Evolutionary conservation across 345 rosid species (phyloP), one percentile per base, ranked within the genome.

Genomic region (Lagerstroemia speciosa): DNA sequence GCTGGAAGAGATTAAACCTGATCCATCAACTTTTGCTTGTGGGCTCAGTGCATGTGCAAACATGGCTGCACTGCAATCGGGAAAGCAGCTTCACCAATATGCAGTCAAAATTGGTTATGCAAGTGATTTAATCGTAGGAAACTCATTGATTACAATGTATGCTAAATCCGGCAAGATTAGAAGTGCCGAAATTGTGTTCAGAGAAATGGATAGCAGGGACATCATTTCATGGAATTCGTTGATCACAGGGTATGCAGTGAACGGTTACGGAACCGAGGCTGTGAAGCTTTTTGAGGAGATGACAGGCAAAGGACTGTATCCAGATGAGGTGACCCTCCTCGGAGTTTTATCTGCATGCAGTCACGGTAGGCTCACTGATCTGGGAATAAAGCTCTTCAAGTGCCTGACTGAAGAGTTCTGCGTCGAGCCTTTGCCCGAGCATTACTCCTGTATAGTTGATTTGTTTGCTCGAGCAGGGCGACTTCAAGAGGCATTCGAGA

Each of bases 221-320:
- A 67, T 68, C 4, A 66, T 80, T 45, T 78, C 86, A 52, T 80
- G 82, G 84, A 83, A 80, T 64, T 73, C 82, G n/a, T 62, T 83
- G 76, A 78, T 83, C 33, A 46, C 70, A 55, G 82, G 80, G 33
- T 76, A 80, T 72, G 82, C 84, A n/a, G 32, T 74, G 29, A 73
- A 78, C 71, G 82, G 86, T 40, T 64, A 22, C 30, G 83, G 80
- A 29, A 72, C 22, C 31, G 78, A 74, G 66, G 82, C 86, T 26
- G 32, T 83, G 26, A 48, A 74, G 67, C 75, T 76, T 57, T 74
- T 80, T 24, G 69, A 78, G 61, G 71, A 65, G 62, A 83, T 80
- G 86, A 41, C 45, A 24, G 70, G 4, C 27, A 34, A 66, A 71
- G 65, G 71, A 8, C 57, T 70, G 30, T 29, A n/a, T 31, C 78